These are phyloP conservation scores for Monosporozyma aerobia DNA, from an alignment of 805 yeast species.

Conservation along the genomic window DNA sequence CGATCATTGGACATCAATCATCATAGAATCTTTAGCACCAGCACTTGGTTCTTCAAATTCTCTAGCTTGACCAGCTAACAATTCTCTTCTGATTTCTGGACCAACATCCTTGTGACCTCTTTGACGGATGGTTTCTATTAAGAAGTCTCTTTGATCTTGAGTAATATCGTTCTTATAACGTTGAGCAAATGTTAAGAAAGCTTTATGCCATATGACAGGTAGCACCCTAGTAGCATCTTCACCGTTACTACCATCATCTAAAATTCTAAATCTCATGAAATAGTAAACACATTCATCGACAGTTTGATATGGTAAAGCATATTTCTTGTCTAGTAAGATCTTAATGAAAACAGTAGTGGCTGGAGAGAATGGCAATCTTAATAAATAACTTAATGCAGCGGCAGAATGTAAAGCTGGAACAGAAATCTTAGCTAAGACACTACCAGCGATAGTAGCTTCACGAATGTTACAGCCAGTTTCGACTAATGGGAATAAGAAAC, in stretches of 20 bases:
- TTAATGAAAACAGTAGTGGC: constrained; percentile 86
- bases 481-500: constrained; percentile 84
- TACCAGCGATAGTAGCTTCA: constrained; percentile 93
- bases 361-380: constrained; percentile 77
- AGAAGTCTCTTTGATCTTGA: constrained; percentile 94
- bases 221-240: constrained; percentile 40
- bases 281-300: constrained; percentile 90
- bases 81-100: constrained; percentile 89
- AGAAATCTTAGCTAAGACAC: constrained; percentile 80
- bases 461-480: constrained; percentile 83
- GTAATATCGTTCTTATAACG: constrained; percentile 95
- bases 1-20: constrained; percentile 26
- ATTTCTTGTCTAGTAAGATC: constrained; percentile 83
- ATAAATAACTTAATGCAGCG: constrained; percentile 80
- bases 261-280: constrained; percentile 79
- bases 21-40: constrained; percentile 22
- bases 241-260: constrained; percentile 36
- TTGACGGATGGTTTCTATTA: constrained; percentile 82
- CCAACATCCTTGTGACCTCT: constrained; percentile 84
- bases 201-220: constrained; percentile 97
- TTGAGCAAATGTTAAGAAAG: constrained; percentile 89
- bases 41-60: constrained; percentile 28
- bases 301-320: constrained; percentile 94
- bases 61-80: constrained; percentile 76
- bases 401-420: constrained; percentile 94